Evolutionary conservation across 129 eudicot genomes (phyloP).

Genomic region (Ambrosia trifida): DNA sequence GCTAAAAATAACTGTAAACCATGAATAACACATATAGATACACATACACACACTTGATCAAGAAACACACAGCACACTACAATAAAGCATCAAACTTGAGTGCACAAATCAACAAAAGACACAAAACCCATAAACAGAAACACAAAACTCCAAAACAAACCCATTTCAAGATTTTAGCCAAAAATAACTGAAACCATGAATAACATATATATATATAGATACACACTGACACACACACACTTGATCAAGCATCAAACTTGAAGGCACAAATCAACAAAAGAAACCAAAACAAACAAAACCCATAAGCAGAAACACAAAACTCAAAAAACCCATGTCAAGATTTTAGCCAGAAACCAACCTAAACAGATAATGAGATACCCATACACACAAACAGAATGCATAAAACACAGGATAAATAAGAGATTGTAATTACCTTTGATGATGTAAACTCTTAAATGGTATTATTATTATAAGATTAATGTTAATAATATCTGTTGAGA

Average conservation of each 20-base stretch:
- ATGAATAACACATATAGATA: background rate
- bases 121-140: slow-evolving; percentile 10
- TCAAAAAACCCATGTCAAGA: background rate
- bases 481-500: background rate
- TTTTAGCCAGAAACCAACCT: background rate
- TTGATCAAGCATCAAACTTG: no score
- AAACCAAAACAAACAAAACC: background rate
- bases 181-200: background rate
- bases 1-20: slow-evolving; percentile 5
- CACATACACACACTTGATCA: background rate
- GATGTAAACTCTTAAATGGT: background rate
- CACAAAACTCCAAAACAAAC: background rate
- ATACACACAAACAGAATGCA: background rate
- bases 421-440: slow-evolving; percentile 22
- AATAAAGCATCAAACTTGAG: slow-evolving; percentile 12
- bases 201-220: background rate
- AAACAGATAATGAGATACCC: background rate
- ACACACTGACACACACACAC: background rate
- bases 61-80: background rate
- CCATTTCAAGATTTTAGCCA: background rate
- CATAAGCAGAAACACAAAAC: slow-evolving; percentile 4
- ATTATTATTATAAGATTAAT: background rate
- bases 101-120: background rate
- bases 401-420: background rate
- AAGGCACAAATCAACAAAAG: no score